Conservation (phyloP, 1,284 basidiomycete species). For the Trichosporon sp. region DNA sequence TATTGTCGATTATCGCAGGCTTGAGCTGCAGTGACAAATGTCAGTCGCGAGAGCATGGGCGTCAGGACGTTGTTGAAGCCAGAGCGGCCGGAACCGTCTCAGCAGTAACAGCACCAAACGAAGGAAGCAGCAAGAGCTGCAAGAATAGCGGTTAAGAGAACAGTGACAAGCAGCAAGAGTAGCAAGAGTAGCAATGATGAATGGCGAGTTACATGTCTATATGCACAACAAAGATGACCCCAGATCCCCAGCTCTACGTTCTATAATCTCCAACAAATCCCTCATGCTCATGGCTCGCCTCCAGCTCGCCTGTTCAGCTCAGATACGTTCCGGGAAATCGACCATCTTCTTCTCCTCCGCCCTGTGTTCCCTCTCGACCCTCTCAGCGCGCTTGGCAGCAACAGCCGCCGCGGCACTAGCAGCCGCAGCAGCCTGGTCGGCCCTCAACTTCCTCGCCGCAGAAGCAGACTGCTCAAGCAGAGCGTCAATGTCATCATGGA, state of each 20-base stretch:
- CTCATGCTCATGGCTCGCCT: background rate
- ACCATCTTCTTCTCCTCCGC: background rate
- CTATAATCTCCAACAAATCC: background rate
- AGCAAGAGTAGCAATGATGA: background rate
- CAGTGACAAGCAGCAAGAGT: background rate
- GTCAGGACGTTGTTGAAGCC: no score
- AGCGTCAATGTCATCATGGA: background rate
- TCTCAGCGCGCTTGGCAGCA: background rate
- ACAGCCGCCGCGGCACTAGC: no score
- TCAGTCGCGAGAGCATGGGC: no score
- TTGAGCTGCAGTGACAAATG: no score
- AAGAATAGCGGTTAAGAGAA: no score
- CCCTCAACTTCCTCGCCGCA: no score
- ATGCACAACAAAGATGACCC: constrained; percentile 5
- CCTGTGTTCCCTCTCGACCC: background rate
- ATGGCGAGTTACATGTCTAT: background rate
- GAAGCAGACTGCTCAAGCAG: background rate
- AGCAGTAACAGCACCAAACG: no score
- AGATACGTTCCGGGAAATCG: background rate
- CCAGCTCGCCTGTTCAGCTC: background rate
- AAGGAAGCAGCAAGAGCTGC: no score
- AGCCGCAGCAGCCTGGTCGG: no score
- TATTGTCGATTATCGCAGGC: no score
- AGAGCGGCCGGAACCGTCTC: no score
- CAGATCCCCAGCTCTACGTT: background rate